A percentile compares a stretch with the other conserved stretches of the same genome.
phyloP scores from a whole-genome alignment of 2,329 filamentous ascomycete species.

The Ophiocordyceps robertsii region DNA sequence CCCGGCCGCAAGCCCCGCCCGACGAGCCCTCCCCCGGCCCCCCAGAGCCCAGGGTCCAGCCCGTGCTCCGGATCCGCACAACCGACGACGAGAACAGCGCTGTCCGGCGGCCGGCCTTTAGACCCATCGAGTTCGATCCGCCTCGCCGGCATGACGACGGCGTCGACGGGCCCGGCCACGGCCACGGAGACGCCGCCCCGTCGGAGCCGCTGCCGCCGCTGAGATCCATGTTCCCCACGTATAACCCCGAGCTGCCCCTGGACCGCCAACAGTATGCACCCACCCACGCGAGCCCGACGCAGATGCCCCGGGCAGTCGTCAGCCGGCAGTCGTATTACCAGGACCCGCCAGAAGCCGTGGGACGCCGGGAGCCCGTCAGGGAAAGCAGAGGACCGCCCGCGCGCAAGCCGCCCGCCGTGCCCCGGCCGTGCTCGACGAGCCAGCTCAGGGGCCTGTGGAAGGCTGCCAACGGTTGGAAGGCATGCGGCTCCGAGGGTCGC shows the following conservation, averaged over 20 bases:
- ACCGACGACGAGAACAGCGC: background rate
- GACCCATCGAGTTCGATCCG: background rate
- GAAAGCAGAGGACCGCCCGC: slow-evolving; percentile 11
- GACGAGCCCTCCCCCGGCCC: background rate
- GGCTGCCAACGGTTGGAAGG: slow-evolving; percentile 56
- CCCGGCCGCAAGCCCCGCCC: background rate
- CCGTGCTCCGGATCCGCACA: background rate
- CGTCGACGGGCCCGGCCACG: background rate
- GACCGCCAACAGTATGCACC: slow-evolving; percentile 59
- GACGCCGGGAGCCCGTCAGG: slow-evolving; percentile 11
- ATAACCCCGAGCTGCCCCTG: slow-evolving; percentile 54
- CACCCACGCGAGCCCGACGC: slow-evolving; percentile 48
- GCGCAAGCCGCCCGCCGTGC: slow-evolving; percentile 23
- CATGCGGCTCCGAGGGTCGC: slow-evolving; percentile 42
- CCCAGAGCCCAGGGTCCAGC: background rate
- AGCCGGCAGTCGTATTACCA: slow-evolving; percentile 47
- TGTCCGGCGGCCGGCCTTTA: background rate
- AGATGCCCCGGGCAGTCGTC: slow-evolving; percentile 50
- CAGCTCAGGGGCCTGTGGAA: slow-evolving; percentile 56
- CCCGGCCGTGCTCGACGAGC: slow-evolving; percentile 41
- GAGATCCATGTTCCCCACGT: slow-evolving; percentile 64
- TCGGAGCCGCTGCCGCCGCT: slow-evolving; percentile 37
- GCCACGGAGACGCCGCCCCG: slow-evolving; percentile 7
- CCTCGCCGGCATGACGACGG: background rate
- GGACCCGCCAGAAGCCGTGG: background rate